These are phyloP conservation scores for Aspergillus amoenus DNA, from an alignment of 2,329 filamentous ascomycete genomes.

Conservation along the genomic window DNA sequence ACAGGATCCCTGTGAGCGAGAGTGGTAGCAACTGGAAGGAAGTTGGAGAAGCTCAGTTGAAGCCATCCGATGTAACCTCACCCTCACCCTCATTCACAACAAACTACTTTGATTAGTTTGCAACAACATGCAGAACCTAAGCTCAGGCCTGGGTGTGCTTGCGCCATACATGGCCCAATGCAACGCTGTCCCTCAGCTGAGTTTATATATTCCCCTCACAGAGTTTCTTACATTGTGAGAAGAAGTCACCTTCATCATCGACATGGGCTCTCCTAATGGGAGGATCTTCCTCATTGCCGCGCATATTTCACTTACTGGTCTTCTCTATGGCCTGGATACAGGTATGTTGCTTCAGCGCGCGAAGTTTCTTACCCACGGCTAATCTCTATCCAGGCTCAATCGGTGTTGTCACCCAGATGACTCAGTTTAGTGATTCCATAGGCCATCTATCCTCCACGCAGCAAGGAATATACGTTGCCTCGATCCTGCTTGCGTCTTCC, in stretches of 20 bases:
- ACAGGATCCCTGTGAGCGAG: too few species aligned
- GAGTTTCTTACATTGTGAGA: background rate
- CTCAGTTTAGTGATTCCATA: slow-evolving; percentile 12
- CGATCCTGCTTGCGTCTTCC: slow-evolving; percentile 14
- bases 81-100: too few species aligned
- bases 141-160: background rate
- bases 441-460: slow-evolving; percentile 13
- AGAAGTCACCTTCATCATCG: background rate
- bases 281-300: slow-evolving; percentile 14
- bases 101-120: too few species aligned
- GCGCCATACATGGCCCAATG: background rate
- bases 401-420: slow-evolving; percentile 16
- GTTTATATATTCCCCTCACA: background rate
- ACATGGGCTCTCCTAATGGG: slow-evolving; percentile 11
- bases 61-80: too few species aligned
- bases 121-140: background rate
- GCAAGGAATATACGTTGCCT: slow-evolving; percentile 16
- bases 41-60: too few species aligned
- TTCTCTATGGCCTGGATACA: slow-evolving; percentile 17
- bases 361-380: background rate
- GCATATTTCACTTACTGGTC: slow-evolving; percentile 14
- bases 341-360: background rate
- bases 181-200: background rate
- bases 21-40: too few species aligned
- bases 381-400: slow-evolving; percentile 9